Conservation (phyloP, 176 grass and related monocot species). For the Zoysia pacifica region DNA sequence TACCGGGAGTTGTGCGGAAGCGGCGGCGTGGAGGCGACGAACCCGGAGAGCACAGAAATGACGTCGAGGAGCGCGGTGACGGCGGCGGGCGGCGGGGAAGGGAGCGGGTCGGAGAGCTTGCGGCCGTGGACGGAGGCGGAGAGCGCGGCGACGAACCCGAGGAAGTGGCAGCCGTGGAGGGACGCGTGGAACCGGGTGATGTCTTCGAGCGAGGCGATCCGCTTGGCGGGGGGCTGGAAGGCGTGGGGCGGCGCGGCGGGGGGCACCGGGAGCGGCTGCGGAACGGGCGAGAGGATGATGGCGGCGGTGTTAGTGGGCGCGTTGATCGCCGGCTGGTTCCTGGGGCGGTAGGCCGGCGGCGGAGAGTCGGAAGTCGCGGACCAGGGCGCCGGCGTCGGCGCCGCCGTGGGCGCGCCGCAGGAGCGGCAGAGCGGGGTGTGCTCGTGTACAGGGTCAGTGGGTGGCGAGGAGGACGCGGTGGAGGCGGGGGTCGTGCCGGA, state of each 20-base stretch:
- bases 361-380: slow-evolving; percentile 54
- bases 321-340: slow-evolving; percentile 79
- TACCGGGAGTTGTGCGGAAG: slow-evolving; percentile 72
- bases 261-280: slow-evolving; percentile 62
- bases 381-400: slow-evolving; percentile 55
- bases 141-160: slow-evolving; percentile 78
- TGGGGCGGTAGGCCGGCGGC: slow-evolving; percentile 96
- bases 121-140: slow-evolving; percentile 68
- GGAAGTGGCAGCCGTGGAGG: slow-evolving; percentile 67
- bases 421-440: slow-evolving; percentile 41
- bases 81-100: slow-evolving; percentile 45
- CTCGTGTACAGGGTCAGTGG: slow-evolving; percentile 21
- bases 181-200: slow-evolving; percentile 67
- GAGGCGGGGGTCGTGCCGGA: slow-evolving; percentile 33
- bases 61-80: slow-evolving; percentile 60
- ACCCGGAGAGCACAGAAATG: slow-evolving; percentile 50
- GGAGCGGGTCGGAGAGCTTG: slow-evolving; percentile 79
- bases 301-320: slow-evolving; percentile 74
- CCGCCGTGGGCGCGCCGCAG: slow-evolving; percentile 50
- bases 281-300: slow-evolving; percentile 77
- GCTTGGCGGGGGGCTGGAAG: slow-evolving; percentile 62
- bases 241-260: slow-evolving; percentile 47
- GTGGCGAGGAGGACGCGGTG: background rate
- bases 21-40: slow-evolving; percentile 66
- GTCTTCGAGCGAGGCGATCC: slow-evolving; percentile 65